These are phyloP conservation scores for Lactarius hengduanensis DNA, from an alignment of 768 basidiomycete species.

Conservation along the genomic window DNA sequence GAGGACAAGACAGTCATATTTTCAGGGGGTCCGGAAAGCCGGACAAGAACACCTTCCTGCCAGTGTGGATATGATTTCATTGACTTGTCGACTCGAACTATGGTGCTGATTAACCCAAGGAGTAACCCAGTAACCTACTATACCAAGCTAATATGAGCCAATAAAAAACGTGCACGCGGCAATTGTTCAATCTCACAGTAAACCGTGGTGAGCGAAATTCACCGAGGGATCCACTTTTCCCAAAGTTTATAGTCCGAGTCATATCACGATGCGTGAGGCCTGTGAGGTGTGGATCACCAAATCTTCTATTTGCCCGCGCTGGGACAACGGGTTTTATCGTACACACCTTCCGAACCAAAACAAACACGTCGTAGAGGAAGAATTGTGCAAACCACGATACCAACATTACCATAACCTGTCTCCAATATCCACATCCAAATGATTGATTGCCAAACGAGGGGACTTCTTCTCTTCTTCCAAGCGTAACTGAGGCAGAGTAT, in stretches of 20 bases:
- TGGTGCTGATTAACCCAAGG: too few relatives aligned
- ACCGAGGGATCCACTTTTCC: neutral
- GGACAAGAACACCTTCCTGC: too few relatives aligned
- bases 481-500: neutral
- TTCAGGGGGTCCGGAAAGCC: too few relatives aligned
- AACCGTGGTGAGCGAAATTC: too few relatives aligned
- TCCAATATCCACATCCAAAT: neutral
- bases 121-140: too few relatives aligned
- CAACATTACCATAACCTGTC: neutral
- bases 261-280: neutral
- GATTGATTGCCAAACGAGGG: neutral
- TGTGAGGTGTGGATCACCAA: neutral
- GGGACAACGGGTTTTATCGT: neutral
- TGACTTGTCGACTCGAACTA: too few relatives aligned
- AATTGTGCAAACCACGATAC: too few relatives aligned
- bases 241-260: neutral
- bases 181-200: neutral
- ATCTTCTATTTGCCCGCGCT: neutral
- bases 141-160: neutral
- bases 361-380: neutral
- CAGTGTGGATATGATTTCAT: too few relatives aligned
- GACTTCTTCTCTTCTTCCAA: constrained; percentile 1
- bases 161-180: neutral
- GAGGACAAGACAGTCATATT: too few relatives aligned
- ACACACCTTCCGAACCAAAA: neutral